These are phyloP conservation scores for Puccinia hordei DNA, from an alignment of 1,284 basidiomycete species.

Conservation along the genomic window DNA sequence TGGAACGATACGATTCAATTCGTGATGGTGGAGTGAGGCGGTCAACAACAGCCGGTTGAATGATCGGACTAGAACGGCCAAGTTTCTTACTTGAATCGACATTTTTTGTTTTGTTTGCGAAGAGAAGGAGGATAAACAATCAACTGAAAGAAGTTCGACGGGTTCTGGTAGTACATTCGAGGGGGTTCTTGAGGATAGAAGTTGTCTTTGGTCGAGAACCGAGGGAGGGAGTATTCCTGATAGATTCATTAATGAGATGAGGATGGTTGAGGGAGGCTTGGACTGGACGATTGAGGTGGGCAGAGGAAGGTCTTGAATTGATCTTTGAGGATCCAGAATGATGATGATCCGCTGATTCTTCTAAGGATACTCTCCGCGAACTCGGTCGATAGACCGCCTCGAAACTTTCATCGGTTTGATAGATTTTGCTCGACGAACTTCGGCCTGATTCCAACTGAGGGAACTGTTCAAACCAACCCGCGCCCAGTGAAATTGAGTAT, in stretches of 20 bases:
- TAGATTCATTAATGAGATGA: not conserved
- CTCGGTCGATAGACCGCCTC: conserved; percentile 6
- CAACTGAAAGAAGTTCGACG: conserved; percentile 19
- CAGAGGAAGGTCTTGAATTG: not conserved
- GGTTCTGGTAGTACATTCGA: not conserved
- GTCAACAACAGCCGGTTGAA: too few relatives aligned
- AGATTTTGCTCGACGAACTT: conserved; percentile 2
- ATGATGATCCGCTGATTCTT: not conserved
- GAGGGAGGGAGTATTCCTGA: not conserved
- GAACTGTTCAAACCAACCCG: not conserved
- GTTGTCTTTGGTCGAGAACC: not conserved
- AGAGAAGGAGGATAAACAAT: too few relatives aligned
- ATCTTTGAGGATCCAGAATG: not conserved
- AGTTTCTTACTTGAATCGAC: too few relatives aligned
- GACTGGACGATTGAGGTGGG: not conserved
- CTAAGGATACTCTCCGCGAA: not conserved
- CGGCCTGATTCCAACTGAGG: not conserved
- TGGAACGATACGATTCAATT: too few relatives aligned
- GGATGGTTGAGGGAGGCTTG: not conserved
- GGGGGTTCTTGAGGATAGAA: conserved; percentile 19
- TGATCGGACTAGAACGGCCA: too few relatives aligned
- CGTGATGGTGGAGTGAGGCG: too few relatives aligned
- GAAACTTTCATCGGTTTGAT: conserved; percentile 16
- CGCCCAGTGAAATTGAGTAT: not conserved
- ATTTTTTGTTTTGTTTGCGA: too few relatives aligned